Evolutionary conservation across 345 rosid species (phyloP).

Genomic region (Crucihimalaya himalaica): DNA sequence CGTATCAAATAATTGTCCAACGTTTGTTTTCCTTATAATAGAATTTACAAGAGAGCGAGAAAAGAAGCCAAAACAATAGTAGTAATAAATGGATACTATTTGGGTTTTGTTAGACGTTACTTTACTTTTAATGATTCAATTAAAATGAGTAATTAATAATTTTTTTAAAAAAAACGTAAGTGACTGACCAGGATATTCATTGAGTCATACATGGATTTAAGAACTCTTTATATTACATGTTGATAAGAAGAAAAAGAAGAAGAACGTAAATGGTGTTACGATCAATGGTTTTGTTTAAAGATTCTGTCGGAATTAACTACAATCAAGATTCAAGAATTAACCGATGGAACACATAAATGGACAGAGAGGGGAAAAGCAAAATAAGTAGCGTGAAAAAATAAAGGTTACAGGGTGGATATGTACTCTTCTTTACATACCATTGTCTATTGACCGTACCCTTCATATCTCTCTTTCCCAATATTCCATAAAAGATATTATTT

Average conservation of each 20-base stretch:
- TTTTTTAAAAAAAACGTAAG: neutral
- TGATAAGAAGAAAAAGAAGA: neutral
- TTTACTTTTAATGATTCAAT: neutral
- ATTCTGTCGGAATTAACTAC: conserved; percentile 2
- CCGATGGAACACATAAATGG: conserved; percentile 22
- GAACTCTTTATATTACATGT: neutral
- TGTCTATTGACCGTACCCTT: conserved; percentile 20
- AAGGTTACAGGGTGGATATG: neutral
- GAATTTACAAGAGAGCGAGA: neutral
- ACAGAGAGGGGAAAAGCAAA: neutral
- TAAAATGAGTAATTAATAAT: neutral
- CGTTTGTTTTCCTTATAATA: conserved; percentile 22
- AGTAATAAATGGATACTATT: neutral
- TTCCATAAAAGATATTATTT: conserved; percentile 1
- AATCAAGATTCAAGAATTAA: conserved; percentile 24
- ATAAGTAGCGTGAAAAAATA: conserved; percentile 7
- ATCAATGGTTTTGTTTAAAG: conserved; percentile 9
- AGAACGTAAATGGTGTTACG: neutral
- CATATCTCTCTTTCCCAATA: conserved; percentile 26
- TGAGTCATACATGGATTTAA: neutral
- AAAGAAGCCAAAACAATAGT: neutral
- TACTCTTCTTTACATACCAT: conserved; percentile 33
- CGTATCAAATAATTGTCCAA: conserved; percentile 3
- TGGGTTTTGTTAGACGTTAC: neutral
- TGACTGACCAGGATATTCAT: neutral